Evolutionary conservation across 106 monocot species (phyloP).

Genomic region (Allium fistulosum): DNA sequence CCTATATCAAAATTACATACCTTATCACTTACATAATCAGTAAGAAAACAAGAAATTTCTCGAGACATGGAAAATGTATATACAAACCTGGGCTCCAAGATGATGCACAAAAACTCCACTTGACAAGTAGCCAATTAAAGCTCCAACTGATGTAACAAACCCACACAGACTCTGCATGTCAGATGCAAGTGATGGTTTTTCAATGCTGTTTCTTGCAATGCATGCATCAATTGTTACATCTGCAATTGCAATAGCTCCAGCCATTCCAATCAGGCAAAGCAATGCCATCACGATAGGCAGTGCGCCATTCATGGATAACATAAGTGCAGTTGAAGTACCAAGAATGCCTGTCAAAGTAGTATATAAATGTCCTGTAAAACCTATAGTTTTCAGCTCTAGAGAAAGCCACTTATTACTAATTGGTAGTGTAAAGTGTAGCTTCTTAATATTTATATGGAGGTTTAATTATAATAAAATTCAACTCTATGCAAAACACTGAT

Average conservation of each 20-base stretch:
- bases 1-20: constrained; percentile 22
- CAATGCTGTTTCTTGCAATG: constrained; percentile 70
- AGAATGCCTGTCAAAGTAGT: constrained; percentile 24
- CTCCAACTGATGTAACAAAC: constrained; percentile 39
- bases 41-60: not conserved
- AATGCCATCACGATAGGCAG: constrained; percentile 23
- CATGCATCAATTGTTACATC: constrained; percentile 85
- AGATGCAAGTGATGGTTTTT: constrained; percentile 37
- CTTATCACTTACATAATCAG: not conserved
- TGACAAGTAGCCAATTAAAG: constrained; percentile 44
- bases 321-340: constrained; percentile 16
- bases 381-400: no score
- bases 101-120: constrained; percentile 57
- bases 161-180: constrained; percentile 81
- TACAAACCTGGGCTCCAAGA: constrained; percentile 64
- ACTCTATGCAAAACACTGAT: no score
- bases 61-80: not conserved
- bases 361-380: no score
- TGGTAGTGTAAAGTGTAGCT: no score
- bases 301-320: constrained; percentile 14
- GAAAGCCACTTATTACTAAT: no score
- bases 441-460: no score
- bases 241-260: constrained; percentile 42
- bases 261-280: constrained; percentile 38
- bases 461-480: no score